Base-by-base conservation (phyloP, 768 basidiomycete species). In the Mycena amicta region DNA sequence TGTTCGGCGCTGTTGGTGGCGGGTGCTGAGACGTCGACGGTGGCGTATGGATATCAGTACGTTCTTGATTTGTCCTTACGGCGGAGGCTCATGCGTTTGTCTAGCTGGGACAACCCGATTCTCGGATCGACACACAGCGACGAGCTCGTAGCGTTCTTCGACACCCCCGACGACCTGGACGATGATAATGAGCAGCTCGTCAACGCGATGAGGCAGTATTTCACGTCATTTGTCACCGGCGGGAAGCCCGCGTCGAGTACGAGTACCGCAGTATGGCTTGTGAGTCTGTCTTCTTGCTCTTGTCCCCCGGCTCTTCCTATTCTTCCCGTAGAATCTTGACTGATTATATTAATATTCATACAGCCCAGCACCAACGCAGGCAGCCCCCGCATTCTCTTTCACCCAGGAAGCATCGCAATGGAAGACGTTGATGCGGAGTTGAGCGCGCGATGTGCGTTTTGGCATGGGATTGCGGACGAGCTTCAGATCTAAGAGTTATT, bases 131-230 rank as follows among this genome's bases (percentile, higher is more conserved):
- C 69, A 56, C 78, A 80, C 54, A 69, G 62, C n/a, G 67, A 66
- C 6, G 78, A 80, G 15, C 68, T 78, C 8, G 65, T 64, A 2
- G 78, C 73, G 4, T 75, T 80, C 66, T 79, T 73, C 59, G 53
- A 62, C 15, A 61, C 70, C 13, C 65, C 71, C 43, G 39, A 64
- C 4, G 60, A 63, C 5, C 59, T 72, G 39, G 67, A 73, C 55
- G 55, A 64, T 13, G 66, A 66, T 20, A 70, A 76, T 41, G 45
- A 62, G 4, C 61, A 66, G 5, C 68, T 80, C 13, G 76, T 75
- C 59, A 65, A 66, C 26, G 66, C 71, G 3, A 78, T 79, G 75
- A 68, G 75, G 20, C 66, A 75, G 46, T 77, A 67, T 53, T 80
- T 70, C 70, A 76, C 75, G 0, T 77, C 75, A 2, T 79, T 80